phyloP scores from a whole-genome alignment of 2,329 filamentous ascomycete species.

The Botrytis medusae region DNA sequence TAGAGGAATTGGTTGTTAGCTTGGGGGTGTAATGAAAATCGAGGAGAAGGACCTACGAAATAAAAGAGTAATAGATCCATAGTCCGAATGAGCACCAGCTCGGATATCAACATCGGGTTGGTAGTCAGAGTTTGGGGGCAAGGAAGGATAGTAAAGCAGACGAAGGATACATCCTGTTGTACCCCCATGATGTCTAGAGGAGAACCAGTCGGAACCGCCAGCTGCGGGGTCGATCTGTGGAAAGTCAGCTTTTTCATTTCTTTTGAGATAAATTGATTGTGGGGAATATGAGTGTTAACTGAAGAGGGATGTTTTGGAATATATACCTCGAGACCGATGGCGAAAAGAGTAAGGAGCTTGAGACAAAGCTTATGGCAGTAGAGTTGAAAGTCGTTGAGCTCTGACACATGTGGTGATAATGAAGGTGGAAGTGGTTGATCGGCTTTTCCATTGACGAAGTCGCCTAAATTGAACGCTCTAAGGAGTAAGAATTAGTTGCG shows the following conservation, averaged over 20 bases:
- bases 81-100: slow-evolving; percentile 86
- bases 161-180: slow-evolving; percentile 53
- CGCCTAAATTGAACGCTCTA: slow-evolving; percentile 89
- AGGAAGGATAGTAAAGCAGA: slow-evolving; percentile 68
- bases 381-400: slow-evolving; percentile 65
- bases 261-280: not conserved
- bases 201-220: slow-evolving; percentile 47
- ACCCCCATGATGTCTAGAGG: slow-evolving; percentile 58
- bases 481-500: not conserved
- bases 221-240: slow-evolving; percentile 31
- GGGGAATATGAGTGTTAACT: not conserved
- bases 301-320: not conserved
- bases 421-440: slow-evolving; percentile 74
- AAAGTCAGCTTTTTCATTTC: not conserved
- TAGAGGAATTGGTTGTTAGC: not conserved
- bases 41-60: slow-evolving; percentile 54
- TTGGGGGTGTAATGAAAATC: not conserved
- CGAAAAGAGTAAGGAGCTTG: slow-evolving; percentile 73
- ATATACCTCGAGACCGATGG: slow-evolving; percentile 66
- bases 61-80: slow-evolving; percentile 69
- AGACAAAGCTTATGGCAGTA: slow-evolving; percentile 72
- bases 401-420: slow-evolving; percentile 57
- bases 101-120: slow-evolving; percentile 65
- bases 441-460: slow-evolving; percentile 65
- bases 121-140: slow-evolving; percentile 46